Evolutionary conservation across 179 eudicot genomes (phyloP).

Genomic region (Amaranthus tricolor): DNA sequence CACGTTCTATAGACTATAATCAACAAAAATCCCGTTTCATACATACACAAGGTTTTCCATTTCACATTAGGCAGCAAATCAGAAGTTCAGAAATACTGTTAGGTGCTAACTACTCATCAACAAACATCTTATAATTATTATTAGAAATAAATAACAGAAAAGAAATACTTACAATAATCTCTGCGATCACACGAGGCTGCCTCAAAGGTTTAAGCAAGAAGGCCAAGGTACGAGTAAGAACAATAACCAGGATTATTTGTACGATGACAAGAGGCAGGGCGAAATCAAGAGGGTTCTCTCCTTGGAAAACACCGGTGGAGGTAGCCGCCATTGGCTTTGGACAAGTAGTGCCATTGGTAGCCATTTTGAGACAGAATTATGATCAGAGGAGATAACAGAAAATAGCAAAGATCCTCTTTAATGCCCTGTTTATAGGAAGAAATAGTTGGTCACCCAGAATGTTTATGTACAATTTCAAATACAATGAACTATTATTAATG

Average conservation of each 20-base stretch:
- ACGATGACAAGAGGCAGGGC: conserved; percentile 79
- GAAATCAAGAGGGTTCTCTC: conserved; percentile 70
- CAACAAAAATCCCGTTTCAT: too few species aligned
- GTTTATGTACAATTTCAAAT: conserved; percentile 2
- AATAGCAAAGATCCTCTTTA: conserved; percentile 2
- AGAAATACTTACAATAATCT: conserved; percentile 64
- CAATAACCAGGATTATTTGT: conserved; percentile 75
- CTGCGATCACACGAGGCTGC: conserved; percentile 95
- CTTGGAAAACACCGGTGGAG: conserved; percentile 80
- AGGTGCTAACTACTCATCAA: background rate
- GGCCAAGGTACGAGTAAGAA: conserved; percentile 76
- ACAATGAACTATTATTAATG: background rate
- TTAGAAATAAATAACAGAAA: background rate
- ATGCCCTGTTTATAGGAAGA: conserved; percentile 19
- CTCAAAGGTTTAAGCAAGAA: conserved; percentile 70
- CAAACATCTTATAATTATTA: background rate
- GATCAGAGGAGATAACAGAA: conserved; percentile 6
- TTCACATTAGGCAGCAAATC: background rate
- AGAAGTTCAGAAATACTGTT: background rate
- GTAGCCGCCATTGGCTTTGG: conserved; percentile 74
- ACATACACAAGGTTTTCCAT: too few species aligned
- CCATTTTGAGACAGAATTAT: conserved; percentile 30
- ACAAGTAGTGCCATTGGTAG: conserved; percentile 33
- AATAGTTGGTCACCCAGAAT: conserved; percentile 10
- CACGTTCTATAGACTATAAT: too few species aligned